These are phyloP conservation scores for Rhytidiadelphus loreus DNA, from an alignment of 225 moss, liverwort and hornwort genomes.

Conservation along the genomic window DNA sequence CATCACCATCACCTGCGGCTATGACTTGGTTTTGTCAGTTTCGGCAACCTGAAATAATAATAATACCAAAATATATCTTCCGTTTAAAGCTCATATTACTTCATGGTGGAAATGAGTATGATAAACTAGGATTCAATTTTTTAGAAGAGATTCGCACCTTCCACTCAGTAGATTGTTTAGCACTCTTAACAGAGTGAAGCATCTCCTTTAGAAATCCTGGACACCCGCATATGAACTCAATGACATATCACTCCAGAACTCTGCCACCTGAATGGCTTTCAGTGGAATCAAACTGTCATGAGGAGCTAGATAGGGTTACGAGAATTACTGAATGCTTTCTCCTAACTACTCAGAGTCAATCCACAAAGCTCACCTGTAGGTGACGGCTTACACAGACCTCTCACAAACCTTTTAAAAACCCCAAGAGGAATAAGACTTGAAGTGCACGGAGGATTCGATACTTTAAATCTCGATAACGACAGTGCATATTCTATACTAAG, in stretches of 20 bases:
- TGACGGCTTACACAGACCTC: not conserved
- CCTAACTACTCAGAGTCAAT: not conserved
- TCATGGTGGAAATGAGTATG: not conserved
- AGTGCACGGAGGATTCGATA: not conserved
- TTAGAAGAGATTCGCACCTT: conserved; percentile 41
- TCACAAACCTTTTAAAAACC: not conserved
- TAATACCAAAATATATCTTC: not conserved
- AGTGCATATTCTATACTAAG: not conserved
- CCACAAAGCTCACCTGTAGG: not conserved
- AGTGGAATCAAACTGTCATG: not conserved
- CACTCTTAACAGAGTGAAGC: conserved; percentile 57
- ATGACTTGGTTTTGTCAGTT: not conserved
- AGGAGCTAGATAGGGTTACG: not conserved
- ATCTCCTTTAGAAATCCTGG: conserved; percentile 78
- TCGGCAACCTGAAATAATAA: not conserved
- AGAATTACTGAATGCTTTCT: not conserved
- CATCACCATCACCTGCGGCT: conserved; percentile 73
- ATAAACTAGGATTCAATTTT: not conserved
- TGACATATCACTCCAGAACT: not conserved
- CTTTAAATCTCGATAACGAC: not conserved
- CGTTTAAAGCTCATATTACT: not conserved
- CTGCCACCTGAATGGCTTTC: not conserved
- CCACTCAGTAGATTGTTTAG: conserved; percentile 60
- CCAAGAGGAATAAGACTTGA: not conserved
- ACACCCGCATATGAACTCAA: not conserved